Evolutionary conservation across 2,329 filamentous ascomycete species (phyloP).

Genomic region (Purpureocillium lavendulum): DNA sequence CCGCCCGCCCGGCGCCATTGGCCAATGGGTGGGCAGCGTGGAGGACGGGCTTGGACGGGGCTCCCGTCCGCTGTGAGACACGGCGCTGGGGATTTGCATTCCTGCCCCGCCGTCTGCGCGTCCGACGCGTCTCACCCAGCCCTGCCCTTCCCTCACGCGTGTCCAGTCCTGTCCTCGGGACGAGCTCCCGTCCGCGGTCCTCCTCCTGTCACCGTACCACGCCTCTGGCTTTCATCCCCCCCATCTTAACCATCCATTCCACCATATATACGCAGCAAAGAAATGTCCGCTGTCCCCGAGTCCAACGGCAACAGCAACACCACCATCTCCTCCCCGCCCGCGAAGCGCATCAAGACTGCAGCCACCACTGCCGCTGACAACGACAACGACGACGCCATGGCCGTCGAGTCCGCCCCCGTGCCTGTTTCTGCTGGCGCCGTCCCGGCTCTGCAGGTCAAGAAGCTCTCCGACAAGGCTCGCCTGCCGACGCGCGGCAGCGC

Average conservation of each 20-base stretch:
- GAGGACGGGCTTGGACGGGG: no score
- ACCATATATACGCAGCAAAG: slow-evolving; percentile 1
- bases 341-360: slow-evolving; percentile 68
- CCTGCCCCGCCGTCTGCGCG: no score
- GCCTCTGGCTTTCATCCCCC: not conserved
- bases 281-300: slow-evolving; percentile 17
- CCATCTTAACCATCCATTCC: slow-evolving; percentile 1
- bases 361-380: slow-evolving; percentile 26
- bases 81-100: no score
- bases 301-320: slow-evolving; percentile 46
- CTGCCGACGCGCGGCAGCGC: slow-evolving; percentile 83
- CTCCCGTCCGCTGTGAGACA: no score
- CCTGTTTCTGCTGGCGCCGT: not conserved
- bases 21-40: not conserved
- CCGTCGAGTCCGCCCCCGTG: no score
- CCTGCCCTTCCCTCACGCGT: no score
- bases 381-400: no score
- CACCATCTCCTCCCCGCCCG: slow-evolving; percentile 54
- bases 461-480: slow-evolving; percentile 70
- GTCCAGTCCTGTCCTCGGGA: no score
- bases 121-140: no score
- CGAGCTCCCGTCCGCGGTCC: no score
- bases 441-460: slow-evolving; percentile 71
- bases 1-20: not conserved
- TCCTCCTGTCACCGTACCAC: no score